phyloP scores from a whole-genome alignment of 495 filamentous ascomycete genomes.

The Penicillium waksmanii region DNA sequence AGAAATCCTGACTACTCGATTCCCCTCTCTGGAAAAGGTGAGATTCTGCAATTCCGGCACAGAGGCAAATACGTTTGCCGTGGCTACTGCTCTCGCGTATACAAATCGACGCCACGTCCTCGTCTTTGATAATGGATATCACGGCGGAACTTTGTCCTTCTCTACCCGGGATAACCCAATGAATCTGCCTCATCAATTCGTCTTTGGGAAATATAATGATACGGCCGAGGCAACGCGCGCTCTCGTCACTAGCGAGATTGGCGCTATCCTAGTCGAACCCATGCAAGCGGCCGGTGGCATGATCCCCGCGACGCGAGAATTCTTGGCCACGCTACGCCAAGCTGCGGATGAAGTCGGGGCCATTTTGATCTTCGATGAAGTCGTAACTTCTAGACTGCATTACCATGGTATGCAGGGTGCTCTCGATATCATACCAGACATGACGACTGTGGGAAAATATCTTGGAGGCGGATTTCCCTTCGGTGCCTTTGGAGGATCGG shows the following conservation, averaged over 20 bases:
- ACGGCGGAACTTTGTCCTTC: constrained; percentile 44
- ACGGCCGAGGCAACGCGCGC: neutral
- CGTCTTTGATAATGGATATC: constrained; percentile 57
- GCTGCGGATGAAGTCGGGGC: constrained; percentile 40
- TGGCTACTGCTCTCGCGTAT: constrained; percentile 34
- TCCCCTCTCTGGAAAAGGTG: constrained; percentile 37
- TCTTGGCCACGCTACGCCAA: constrained; percentile 44
- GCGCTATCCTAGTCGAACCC: constrained; percentile 57
- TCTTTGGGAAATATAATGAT: constrained; percentile 11
- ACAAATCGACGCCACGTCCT: constrained; percentile 49
- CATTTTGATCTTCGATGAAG: constrained; percentile 66
- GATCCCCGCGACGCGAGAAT: constrained; percentile 47
- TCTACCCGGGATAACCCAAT: constrained; percentile 3
- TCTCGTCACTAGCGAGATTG: constrained; percentile 1
- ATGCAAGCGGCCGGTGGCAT: constrained; percentile 62
- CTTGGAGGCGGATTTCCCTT: constrained; percentile 65
- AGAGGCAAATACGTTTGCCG: constrained; percentile 43
- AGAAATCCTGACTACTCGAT: constrained; percentile 25
- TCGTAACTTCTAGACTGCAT: constrained; percentile 62
- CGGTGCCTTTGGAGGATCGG: constrained; percentile 63
- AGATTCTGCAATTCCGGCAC: constrained; percentile 47
- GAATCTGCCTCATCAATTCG: constrained; percentile 13
- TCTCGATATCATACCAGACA: constrained; percentile 53
- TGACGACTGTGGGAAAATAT: constrained; percentile 66
- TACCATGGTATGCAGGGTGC: constrained; percentile 48